A percentile compares a stretch with the other conserved stretches of the same genome.
Evolutionary conservation across 441 rosid species (phyloP).

Genomic region (Viola pubescens): DNA sequence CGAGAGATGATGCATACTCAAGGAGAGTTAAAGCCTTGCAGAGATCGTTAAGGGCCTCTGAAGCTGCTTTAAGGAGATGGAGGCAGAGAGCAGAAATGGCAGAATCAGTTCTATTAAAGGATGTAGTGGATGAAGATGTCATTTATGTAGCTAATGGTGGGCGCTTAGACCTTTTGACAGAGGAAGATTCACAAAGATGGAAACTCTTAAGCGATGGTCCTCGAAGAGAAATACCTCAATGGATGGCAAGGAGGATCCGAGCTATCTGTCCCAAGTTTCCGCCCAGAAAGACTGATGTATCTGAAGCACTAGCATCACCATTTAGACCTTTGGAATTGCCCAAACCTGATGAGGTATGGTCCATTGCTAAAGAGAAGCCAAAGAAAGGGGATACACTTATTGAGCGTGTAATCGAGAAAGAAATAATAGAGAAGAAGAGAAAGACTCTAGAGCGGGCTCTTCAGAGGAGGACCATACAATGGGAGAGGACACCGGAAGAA

Average conservation of each 20-base stretch:
- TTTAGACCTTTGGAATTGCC: conserved; percentile 33
- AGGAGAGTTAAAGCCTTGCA: conserved; percentile 37
- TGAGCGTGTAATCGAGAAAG: conserved; percentile 42
- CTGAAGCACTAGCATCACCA: conserved; percentile 25
- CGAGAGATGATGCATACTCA: conserved; percentile 30
- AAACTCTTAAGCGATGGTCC: conserved; percentile 47
- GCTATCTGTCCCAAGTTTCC: conserved; percentile 37
- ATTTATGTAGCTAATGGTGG: conserved; percentile 34
- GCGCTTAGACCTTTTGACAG: conserved; percentile 41
- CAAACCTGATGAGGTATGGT: conserved; percentile 41
- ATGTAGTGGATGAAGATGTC: conserved; percentile 27
- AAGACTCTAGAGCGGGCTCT: conserved; percentile 33
- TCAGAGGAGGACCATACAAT: conserved; percentile 25
- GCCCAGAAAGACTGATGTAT: conserved; percentile 30
- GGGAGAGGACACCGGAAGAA: conserved; percentile 31
- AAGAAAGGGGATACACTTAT: conserved; percentile 37
- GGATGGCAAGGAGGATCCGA: conserved; percentile 46
- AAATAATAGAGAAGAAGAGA: conserved; percentile 38
- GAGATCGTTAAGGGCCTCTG: conserved; percentile 38
- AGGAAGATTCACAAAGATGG: conserved; percentile 41
- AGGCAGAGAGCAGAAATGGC: conserved; percentile 39
- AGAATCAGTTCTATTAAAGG: conserved; percentile 29
- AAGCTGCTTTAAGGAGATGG: conserved; percentile 36
- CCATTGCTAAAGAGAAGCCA: conserved; percentile 39
- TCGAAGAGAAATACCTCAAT: conserved; percentile 39